Evolutionary conservation across 2,329 filamentous ascomycete genomes (phyloP), one percentile per base, ranked within the genome.

Genomic region (Colletotrichum caudatum): DNA sequence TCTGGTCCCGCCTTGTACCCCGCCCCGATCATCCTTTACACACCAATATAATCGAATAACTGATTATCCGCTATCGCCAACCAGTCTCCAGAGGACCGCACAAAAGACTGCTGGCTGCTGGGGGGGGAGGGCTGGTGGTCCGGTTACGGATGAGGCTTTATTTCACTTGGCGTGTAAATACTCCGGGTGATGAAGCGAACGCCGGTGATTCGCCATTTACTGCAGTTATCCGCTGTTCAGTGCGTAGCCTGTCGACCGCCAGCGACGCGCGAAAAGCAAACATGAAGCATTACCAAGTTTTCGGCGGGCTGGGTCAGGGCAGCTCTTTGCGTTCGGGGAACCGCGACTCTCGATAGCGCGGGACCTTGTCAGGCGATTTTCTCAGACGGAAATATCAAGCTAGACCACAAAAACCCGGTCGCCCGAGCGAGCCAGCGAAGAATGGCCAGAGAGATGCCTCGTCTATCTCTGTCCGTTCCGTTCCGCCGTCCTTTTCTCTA

Each of bases 101-200:
- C 33, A 29, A 29, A 41, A 59, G 39, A 56, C 65, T 63, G 53
- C 50, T 59, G 5, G 44, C 69, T 69, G 61, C 57, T 29, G 29
- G 29, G 3, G 29, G 29, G 29, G 60, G n/a, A n/a, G 20, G 44
- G 26, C 48, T 58, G 20, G 50, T 51, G 60, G 64, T 73, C 69
- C 61, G 65, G 61, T 73, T 23, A 66, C 72, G 69, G 69, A 72
- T 66, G 51, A 65, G 46, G 48, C 50, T 37, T 63, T 46, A 71
- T 66, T 59, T 60, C 29, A 39, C 60, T 73, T 73, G 72, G 72
- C 69, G 64, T 69, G 63, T 65, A 72, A 69, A 73, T 73, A 64
- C 57, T 73, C 64, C 72, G 69, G 60, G n/a, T n/a, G n/a, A 65
- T 54, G 54, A 54, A 59, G 23, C 46, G 48, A 51, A 41, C 51